phyloP scores from a whole-genome alignment of 495 filamentous ascomycete genomes.

The Amorphotheca resinae region DNA sequence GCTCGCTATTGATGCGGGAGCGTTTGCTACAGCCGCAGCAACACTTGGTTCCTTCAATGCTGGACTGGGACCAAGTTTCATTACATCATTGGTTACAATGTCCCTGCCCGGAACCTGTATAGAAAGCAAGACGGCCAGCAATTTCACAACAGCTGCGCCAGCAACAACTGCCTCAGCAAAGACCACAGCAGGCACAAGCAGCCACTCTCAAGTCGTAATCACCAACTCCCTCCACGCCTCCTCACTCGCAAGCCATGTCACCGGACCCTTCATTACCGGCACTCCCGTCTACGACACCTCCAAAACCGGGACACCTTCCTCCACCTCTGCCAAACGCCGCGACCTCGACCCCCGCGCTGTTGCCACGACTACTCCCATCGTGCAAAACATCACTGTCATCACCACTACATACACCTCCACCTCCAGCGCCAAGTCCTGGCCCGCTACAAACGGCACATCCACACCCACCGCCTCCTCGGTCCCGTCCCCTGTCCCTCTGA shows the following conservation, averaged over 20 bases:
- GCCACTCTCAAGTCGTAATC: neutral
- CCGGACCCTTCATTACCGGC: neutral
- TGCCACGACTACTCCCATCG: too few relatives aligned
- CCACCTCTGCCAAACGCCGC: too few relatives aligned
- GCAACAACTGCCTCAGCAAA: neutral
- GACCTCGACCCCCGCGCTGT: too few relatives aligned
- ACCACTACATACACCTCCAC: too few relatives aligned
- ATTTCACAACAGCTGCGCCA: neutral
- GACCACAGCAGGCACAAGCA: neutral
- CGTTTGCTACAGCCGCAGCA: neutral
- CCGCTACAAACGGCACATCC: too few relatives aligned
- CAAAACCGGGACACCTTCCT: too few relatives aligned
- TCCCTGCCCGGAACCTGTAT: neutral
- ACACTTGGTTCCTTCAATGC: neutral
- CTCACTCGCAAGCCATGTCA: neutral
- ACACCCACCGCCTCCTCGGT: too few relatives aligned
- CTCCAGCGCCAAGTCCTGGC: too few relatives aligned
- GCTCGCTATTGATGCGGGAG: slow-evolving; percentile 1
- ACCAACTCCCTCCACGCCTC: neutral
- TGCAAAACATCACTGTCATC: too few relatives aligned
- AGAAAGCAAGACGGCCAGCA: neutral
- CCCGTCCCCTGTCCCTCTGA: too few relatives aligned
- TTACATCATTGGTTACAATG: neutral
- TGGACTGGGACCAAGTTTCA: neutral
- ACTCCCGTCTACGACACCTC: neutral